Percentiles rank a stretch among this genome's conserved stretches.
These are phyloP conservation scores for Arthroderma uncinatum DNA, from an alignment of 2,329 filamentous ascomycete genomes.

Conservation along the genomic window DNA sequence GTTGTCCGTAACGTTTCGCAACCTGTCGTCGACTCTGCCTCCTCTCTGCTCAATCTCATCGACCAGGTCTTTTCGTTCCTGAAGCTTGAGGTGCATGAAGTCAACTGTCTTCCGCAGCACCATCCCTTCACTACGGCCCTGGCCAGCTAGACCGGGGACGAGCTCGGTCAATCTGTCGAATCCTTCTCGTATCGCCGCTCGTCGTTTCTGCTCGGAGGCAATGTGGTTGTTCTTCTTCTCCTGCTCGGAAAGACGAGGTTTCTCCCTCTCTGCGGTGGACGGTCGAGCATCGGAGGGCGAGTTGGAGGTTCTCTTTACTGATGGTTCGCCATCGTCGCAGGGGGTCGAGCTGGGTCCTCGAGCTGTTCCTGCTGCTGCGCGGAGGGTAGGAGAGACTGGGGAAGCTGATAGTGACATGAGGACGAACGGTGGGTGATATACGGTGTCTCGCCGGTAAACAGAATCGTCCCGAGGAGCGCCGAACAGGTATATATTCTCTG, in stretches of 20 bases:
- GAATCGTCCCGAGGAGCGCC: neutral
- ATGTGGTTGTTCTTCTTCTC: slow-evolving; percentile 68
- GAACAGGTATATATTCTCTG: too few species aligned
- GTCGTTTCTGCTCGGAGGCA: slow-evolving; percentile 53
- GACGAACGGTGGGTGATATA: neutral
- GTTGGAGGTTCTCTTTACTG: slow-evolving; percentile 5
- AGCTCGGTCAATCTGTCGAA: slow-evolving; percentile 72
- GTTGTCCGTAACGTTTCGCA: slow-evolving; percentile 20
- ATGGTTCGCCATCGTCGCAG: neutral
- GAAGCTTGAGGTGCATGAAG: slow-evolving; percentile 51
- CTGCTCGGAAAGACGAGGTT: slow-evolving; percentile 45
- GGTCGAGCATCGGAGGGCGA: slow-evolving; percentile 1
- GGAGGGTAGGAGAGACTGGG: neutral
- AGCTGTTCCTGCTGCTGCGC: neutral
- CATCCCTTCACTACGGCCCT: slow-evolving; percentile 72
- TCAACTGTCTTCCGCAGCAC: slow-evolving; percentile 65
- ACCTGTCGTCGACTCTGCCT: slow-evolving; percentile 40
- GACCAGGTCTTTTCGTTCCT: slow-evolving; percentile 48
- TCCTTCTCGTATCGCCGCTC: slow-evolving; percentile 65
- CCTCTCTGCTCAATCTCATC: slow-evolving; percentile 49
- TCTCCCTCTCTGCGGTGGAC: slow-evolving; percentile 7
- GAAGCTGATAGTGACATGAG: neutral
- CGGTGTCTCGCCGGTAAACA: neutral
- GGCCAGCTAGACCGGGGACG: slow-evolving; percentile 70
- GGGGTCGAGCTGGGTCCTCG: neutral